Evolutionary conservation across 257 asterid species (phyloP).

Genomic region (Solanum microdontum): DNA sequence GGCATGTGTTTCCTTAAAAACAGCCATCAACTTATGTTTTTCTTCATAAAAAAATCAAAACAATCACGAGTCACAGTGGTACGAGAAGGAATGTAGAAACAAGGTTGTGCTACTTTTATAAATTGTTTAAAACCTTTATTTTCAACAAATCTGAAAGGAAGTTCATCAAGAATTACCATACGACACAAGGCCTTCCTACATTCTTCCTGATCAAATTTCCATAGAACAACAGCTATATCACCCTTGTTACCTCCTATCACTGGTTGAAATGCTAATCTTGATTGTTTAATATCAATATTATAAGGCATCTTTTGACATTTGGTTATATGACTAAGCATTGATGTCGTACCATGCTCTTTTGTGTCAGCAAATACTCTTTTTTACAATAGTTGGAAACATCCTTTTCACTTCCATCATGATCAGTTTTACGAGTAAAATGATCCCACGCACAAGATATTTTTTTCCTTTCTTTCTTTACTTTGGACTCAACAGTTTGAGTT

Average conservation of each 20-base stretch:
- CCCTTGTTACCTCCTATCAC: background rate
- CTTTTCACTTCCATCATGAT: background rate
- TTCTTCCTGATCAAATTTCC: background rate
- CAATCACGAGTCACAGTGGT: background rate
- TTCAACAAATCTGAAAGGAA: background rate
- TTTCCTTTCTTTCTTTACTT: background rate
- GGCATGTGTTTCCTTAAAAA: background rate
- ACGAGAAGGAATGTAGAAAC: background rate
- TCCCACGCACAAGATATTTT: background rate
- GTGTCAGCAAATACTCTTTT: background rate
- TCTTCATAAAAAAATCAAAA: background rate
- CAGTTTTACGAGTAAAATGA: background rate
- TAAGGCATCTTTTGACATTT: background rate
- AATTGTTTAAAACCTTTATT: background rate
- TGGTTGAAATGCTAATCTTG: background rate
- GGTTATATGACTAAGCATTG: background rate
- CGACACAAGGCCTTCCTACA: background rate
- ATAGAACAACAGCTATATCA: background rate
- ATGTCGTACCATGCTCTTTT: background rate
- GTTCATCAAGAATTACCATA: background rate
- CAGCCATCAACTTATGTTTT: background rate
- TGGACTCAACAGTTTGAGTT: background rate
- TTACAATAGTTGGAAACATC: background rate
- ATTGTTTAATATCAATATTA: background rate
- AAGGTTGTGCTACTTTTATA: background rate